Evolutionary conservation across 1,284 basidiomycete genomes (phyloP), one percentile per base, ranked within the genome.

Genomic region (Pyrrhoderma noxium): DNA sequence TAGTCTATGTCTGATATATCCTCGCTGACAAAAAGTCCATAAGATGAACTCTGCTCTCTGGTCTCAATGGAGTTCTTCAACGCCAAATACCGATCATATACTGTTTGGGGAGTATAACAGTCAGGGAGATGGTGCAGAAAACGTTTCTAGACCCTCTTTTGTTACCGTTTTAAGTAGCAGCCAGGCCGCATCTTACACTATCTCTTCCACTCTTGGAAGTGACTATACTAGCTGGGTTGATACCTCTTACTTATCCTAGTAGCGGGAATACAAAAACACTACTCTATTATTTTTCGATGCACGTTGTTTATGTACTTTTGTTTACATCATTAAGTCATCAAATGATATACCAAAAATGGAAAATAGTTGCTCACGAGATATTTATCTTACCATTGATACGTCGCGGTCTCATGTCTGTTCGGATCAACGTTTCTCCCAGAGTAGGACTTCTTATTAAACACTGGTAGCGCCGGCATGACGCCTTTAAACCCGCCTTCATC

Each of bases 71-170:
- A 66, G 68, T 47, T 54, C 61, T 2, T 64, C 62, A 8, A 66
- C 67, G 22, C 61, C 65, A 14, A 64, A 66, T 31, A 75, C 69
- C 0, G 69, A 70, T 49, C 56, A 75, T 48, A 61, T 75, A 14
- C 55, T 73, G 43, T 72, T 73, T 47, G 76, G 67, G 1, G 75
- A 77, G 23, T 76, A 66, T 60, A 70, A 72, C 56, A 74, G 65
- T 44, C 66, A 65, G 2, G 73, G 73, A 2, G 61, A 64, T 19
- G 74, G 73, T 1, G 60, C 68, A n/a, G 59, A 58, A 31, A 61
- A 63, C 21, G 63, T 66, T 5, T 23, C 54, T 16, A 63, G 73
- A 0, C 66, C 74, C 0, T 67, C 62, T 49, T 76, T 74, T 52
- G 67, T 68, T 2, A 72, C 69, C 0, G 51, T 66, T 13, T 59